Percentiles rank a stretch among this genome's conserved stretches.
Conservation (phyloP, 1,284 basidiomycete species). For the Ustilago shanxiensis region DNA sequence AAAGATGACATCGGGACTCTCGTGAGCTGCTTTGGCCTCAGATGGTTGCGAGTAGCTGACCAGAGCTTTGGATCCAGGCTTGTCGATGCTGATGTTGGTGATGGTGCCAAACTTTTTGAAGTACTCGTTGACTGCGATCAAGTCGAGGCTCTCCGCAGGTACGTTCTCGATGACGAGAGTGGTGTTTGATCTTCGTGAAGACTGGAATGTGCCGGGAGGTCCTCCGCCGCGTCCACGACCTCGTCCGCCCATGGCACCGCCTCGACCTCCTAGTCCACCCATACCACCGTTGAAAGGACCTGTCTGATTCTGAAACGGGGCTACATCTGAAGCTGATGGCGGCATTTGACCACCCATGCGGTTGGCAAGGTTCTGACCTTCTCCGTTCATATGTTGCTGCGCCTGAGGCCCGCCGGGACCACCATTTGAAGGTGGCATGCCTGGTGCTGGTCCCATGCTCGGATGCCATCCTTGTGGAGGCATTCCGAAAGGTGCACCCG, state of each 20-base stretch:
- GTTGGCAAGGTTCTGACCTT: constrained; percentile 35
- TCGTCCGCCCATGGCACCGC: constrained; percentile 73
- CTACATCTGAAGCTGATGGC: constrained; percentile 16
- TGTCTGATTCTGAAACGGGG: constrained; percentile 13
- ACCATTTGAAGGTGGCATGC: constrained; percentile 23
- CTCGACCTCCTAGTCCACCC: constrained; percentile 36
- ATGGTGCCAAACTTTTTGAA: constrained; percentile 93
- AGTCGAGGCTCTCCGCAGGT: constrained; percentile 82
- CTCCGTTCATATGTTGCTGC: constrained; percentile 23
- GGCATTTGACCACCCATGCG: constrained; percentile 43
- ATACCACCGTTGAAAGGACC: constrained; percentile 25
- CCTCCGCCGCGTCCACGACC: constrained; percentile 69
- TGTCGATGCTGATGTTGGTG: constrained; percentile 90
- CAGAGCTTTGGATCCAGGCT: constrained; percentile 80
- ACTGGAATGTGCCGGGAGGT: constrained; percentile 73
- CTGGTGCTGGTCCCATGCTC: constrained; percentile 38
- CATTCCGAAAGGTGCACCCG: constrained; percentile 45
- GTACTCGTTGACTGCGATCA: constrained; percentile 85
- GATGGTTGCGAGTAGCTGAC: constrained; percentile 88
- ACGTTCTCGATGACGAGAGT: constrained; percentile 95
- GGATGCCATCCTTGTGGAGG: constrained; percentile 51
- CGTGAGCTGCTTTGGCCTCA: constrained; percentile 89
- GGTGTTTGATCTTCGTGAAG: constrained; percentile 74
- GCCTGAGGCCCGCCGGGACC: constrained; percentile 16
- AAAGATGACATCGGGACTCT: constrained; percentile 91